Percentiles rank a stretch among this genome's conserved stretches.
Evolutionary conservation across 179 eudicot genomes (phyloP).

Genomic region (Patellifolia procumbens): DNA sequence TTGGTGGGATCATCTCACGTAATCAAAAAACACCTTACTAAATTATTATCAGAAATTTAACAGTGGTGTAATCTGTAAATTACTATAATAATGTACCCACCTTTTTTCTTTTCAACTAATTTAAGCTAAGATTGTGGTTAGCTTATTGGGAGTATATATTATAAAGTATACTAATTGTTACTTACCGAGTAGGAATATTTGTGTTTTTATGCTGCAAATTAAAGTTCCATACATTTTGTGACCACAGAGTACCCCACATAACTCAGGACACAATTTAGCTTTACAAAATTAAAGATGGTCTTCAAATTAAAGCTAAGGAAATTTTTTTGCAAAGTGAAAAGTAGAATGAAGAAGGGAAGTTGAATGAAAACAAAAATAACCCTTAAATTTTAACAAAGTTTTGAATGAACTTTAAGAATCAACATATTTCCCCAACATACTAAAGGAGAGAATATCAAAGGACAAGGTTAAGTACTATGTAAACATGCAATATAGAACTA

Average conservation of each 20-base stretch:
- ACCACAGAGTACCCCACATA: slow-evolving; percentile 37
- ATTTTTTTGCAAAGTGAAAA: slow-evolving; percentile 37
- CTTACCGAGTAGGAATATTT: slow-evolving; percentile 19
- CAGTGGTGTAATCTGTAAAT: slow-evolving; percentile 10
- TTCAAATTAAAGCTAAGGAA: slow-evolving; percentile 36
- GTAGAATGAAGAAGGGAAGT: slow-evolving; percentile 21
- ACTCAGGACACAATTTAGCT: slow-evolving; percentile 38
- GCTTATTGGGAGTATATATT: neutral
- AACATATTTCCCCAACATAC: slow-evolving; percentile 23
- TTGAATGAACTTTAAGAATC: slow-evolving; percentile 38
- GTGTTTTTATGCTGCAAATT: slow-evolving; percentile 23
- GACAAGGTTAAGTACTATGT: slow-evolving; percentile 23
- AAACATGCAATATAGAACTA: too few relatives aligned
- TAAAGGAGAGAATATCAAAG: slow-evolving; percentile 25
- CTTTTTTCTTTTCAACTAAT: slow-evolving; percentile 14
- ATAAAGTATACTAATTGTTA: neutral
- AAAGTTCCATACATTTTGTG: slow-evolving; percentile 39
- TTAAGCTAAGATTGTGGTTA: neutral
- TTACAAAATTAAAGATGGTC: slow-evolving; percentile 26
- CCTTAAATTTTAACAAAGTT: slow-evolving; percentile 33
- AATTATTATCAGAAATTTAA: slow-evolving; percentile 5
- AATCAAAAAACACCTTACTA: slow-evolving; percentile 15
- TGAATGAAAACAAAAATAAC: slow-evolving; percentile 43
- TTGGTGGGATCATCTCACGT: slow-evolving; percentile 37
- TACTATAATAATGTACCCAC: neutral